Evolutionary conservation across 371 early-diverging fungal genomes (phyloP).

Genomic region (Zopfochytrium polystomum): DNA sequence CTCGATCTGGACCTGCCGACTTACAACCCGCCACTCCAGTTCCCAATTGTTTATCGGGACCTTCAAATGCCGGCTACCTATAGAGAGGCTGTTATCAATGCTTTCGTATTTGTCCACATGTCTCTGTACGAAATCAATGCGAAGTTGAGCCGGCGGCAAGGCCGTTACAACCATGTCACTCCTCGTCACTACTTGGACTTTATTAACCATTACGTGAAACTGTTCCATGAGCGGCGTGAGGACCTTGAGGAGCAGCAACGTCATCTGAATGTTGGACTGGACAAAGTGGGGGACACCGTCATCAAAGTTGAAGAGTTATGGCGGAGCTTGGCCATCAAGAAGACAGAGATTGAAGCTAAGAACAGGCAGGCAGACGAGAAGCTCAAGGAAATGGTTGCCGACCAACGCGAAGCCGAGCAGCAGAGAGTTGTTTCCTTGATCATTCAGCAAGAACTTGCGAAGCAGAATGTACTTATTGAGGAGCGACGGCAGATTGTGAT

Average conservation of each 20-base stretch:
- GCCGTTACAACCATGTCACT: conserved; percentile 81
- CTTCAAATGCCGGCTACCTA: conserved; percentile 72
- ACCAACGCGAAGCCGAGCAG: conserved; percentile 93
- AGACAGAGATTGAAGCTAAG: conserved; percentile 84
- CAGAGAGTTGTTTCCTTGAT: conserved; percentile 79
- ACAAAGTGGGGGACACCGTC: conserved; percentile 94
- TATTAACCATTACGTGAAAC: conserved; percentile 85
- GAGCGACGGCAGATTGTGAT: conserved; percentile 79
- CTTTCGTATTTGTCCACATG: conserved; percentile 89
- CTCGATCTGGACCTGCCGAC: conserved; percentile 81
- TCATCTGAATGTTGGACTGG: conserved; percentile 95
- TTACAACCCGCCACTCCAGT: conserved; percentile 57
- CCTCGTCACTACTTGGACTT: conserved; percentile 98
- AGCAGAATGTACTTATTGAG: conserved; percentile 77
- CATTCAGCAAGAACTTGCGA: conserved; percentile 75
- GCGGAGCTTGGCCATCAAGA: conserved; percentile 82
- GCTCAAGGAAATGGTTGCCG: conserved; percentile 91
- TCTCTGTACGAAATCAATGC: conserved; percentile 84
- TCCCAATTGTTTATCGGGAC: conserved; percentile 79
- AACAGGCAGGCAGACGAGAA: conserved; percentile 90
- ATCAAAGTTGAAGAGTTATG: conserved; percentile 92
- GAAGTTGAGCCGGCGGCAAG: conserved; percentile 77
- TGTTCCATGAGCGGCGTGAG: conserved; percentile 90
- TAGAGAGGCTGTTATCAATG: conserved; percentile 83
- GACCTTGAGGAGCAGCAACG: conserved; percentile 97